Base-by-base conservation (phyloP, 2,329 filamentous ascomycete genomes). In the Diaporthe helianthi region DNA sequence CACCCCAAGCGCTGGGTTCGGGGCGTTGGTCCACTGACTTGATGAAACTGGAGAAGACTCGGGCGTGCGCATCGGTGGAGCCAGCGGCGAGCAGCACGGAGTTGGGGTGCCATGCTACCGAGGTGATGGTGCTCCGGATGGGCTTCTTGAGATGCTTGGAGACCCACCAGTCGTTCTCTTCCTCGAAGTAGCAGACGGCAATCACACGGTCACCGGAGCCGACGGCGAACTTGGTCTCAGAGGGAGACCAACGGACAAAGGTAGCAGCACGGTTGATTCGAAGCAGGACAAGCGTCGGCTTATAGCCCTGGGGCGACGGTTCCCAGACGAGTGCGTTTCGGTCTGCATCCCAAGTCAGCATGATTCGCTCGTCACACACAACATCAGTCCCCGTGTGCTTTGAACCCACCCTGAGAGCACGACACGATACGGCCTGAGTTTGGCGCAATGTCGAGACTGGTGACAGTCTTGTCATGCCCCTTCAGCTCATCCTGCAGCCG, bases 81-180 rank as follows among this genome's bases (percentile, higher is more conserved):
- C 96, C 96, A 52, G 96, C 94, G 19, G 95, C 96, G 29, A 99
- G 86, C 38, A 99, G 88, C 19, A 99, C 96, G 12, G 93, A 97
- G 85, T 99, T 99, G 44, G 96, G 96, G 81, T 99, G 96, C 96
- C 96, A 99, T 69, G 92, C 91, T 53, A 99, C 89, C 19, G 92
- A 94, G 68, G 96, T 98, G 76, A 99, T 95, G 69, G 96, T 99
- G 79, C 94, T 97, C 74, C 95, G 92, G 76, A 99, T 97, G 24
- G 96, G 96, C 87, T 98, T 99, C 89, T 98, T 98, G 78, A 99
- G 83, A 82, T 99, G 96, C 86, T 99, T 99, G 46, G 94, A 98
- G 51, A 99, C 95, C 96, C 96, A 99, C 96, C 96, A 99, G 84
- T 99, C 94, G 82, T 99, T 98, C 82, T 99, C 96, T 80, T 97